Conservation (phyloP, 2,329 filamentous ascomycete genomes). For the Lomentospora prolificans region DNA sequence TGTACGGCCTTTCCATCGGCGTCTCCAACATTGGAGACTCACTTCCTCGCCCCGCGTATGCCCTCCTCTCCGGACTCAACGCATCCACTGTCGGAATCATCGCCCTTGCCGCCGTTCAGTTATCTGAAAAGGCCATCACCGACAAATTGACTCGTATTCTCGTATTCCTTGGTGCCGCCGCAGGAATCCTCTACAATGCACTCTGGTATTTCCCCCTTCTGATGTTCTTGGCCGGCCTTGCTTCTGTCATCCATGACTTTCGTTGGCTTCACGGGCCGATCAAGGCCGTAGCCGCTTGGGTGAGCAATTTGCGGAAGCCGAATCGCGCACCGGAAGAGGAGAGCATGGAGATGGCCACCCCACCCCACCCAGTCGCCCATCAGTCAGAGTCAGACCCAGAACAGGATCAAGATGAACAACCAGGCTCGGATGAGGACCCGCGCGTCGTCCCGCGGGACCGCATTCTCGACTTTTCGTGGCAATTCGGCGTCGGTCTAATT, state of each 20-base stretch:
- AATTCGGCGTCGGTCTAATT: slow-evolving; percentile 31
- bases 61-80: slow-evolving; percentile 61
- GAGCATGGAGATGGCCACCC: neutral
- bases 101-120: slow-evolving; percentile 56
- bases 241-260: slow-evolving; percentile 46
- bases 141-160: slow-evolving; percentile 53
- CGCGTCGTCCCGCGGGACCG: slow-evolving; percentile 20
- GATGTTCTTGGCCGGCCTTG: slow-evolving; percentile 44
- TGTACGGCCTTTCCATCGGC: slow-evolving; percentile 58
- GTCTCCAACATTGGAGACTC: slow-evolving; percentile 48
- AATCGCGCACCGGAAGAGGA: neutral
- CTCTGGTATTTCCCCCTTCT: slow-evolving; percentile 67
- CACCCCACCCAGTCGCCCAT: neutral
- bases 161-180: slow-evolving; percentile 52
- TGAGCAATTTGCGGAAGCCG: neutral
- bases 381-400: too few species aligned
- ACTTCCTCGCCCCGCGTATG: slow-evolving; percentile 55
- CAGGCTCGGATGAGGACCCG: slow-evolving; percentile 15
- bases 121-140: slow-evolving; percentile 58
- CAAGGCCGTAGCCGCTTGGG: neutral
- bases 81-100: slow-evolving; percentile 64
- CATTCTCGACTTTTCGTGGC: slow-evolving; percentile 33
- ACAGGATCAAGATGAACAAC: neutral
- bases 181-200: slow-evolving; percentile 60
- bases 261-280: slow-evolving; percentile 33